A percentile compares a stretch with the other conserved stretches of the same genome.
Evolutionary conservation across 768 basidiomycete genomes (phyloP).

Genomic region (Russula abietina): DNA sequence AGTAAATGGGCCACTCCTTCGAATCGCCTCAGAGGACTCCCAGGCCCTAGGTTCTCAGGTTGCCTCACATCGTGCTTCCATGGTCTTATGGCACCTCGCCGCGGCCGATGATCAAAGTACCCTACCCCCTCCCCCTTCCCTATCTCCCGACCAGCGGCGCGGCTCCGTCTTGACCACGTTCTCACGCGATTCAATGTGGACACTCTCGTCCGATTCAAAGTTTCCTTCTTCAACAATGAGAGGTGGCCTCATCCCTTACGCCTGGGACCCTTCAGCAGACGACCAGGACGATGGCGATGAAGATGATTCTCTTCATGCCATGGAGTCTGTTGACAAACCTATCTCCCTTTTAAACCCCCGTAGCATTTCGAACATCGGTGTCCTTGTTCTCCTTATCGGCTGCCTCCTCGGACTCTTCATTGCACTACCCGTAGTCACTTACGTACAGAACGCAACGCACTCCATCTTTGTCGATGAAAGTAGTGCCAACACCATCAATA

Average conservation of each 20-base stretch:
- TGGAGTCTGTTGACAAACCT: conserved; percentile 37
- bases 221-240: conserved; percentile 45
- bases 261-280: conserved; percentile 60
- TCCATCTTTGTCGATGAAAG: conserved; percentile 41
- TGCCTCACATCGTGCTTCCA: conserved; percentile 43
- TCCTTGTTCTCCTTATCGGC: conserved; percentile 55
- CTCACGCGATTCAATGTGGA: conserved; percentile 46
- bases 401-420: conserved; percentile 71
- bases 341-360: conserved; percentile 36
- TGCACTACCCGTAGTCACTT: conserved; percentile 69
- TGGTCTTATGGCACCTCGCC: conserved; percentile 63
- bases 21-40: conserved; percentile 42
- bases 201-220: conserved; percentile 53
- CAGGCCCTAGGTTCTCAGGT: conserved; percentile 36
- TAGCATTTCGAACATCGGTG: conserved; percentile 62
- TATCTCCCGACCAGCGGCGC: conserved; percentile 27
- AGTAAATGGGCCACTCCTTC: conserved; percentile 38
- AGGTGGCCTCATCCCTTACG: conserved; percentile 55
- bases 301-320: conserved; percentile 74
- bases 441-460: conserved; percentile 37
- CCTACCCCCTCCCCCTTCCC: conserved; percentile 33
- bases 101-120: conserved; percentile 31
- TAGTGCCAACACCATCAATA: conserved; percentile 57
- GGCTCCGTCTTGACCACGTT: conserved; percentile 43
- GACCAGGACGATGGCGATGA: conserved; percentile 53